Evolutionary conservation across 441 rosid genomes (phyloP), one percentile per base, ranked within the genome.

Genomic region (Bruguiera hainesii): DNA sequence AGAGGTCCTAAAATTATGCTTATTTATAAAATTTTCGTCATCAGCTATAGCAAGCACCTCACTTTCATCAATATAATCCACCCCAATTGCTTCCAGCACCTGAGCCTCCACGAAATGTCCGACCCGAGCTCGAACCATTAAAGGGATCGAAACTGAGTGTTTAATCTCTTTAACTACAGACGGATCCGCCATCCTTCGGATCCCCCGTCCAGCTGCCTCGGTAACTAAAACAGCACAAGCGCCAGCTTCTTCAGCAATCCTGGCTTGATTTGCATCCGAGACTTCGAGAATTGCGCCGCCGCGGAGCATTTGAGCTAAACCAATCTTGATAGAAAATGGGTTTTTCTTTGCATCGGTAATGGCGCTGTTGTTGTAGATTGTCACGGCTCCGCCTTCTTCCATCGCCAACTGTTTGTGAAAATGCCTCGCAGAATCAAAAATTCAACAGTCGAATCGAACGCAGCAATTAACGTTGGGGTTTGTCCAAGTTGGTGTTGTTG

Each of bases 31-130:
- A 73, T 93, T 69, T 6, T 78, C 83, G 56, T 82, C 87, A 49
- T 90, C 97, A 0, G 92, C 96, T 5, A 78, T 1, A 6, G 82
- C 75, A 60, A 89, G 75, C 23, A 73, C 62, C 76, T 93, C 97
- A 65, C 94, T 85, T 66, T 93, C 96, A 68, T 93, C 98, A 1
- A 90, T 80, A 71, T 87, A 89, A 76, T 90, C 94, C 7, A 85
- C 88, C 3, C 77, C 85, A n/a, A 85, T 50, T 19, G 85, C 80
- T 61, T 90, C 97, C 72, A 93, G 73, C 53, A 90, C 82, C 87
- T 93, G 96, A 62, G 97, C 96, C 59, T 93, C 97, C 1, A 87
- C 94, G 65, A 90, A 90, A 81, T 93, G 98, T 29, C 97, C 98
- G 37, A 87, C 85, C 16, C 98, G 96, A 31, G 85, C 86, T 15